Conservation (phyloP, 306 rosid species). For the Medicago truncatula region DNA sequence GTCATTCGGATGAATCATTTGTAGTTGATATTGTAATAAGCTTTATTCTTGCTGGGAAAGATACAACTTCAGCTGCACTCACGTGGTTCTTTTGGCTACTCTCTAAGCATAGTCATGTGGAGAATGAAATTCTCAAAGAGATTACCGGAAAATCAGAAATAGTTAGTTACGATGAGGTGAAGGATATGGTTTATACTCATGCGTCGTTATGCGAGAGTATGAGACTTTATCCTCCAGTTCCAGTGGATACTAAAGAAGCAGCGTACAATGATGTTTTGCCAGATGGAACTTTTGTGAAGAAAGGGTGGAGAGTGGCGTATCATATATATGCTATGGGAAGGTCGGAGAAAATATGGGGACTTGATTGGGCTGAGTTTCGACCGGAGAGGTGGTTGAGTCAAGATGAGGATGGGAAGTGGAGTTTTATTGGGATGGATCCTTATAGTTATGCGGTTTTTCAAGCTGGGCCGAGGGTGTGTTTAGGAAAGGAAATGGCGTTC, state of each 20-base stretch:
- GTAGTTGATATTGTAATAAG: slow-evolving; percentile 62
- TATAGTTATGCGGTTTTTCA: slow-evolving; percentile 70
- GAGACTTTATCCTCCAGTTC: background rate
- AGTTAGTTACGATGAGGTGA: slow-evolving; percentile 19
- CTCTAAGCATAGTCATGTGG: slow-evolving; percentile 46
- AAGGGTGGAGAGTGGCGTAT: slow-evolving; percentile 60
- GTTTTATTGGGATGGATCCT: slow-evolving; percentile 56
- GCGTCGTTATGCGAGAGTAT: background rate
- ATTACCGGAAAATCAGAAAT: slow-evolving; percentile 24
- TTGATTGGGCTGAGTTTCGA: slow-evolving; percentile 60
- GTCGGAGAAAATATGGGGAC: slow-evolving; percentile 60
- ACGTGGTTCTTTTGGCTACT: slow-evolving; percentile 79
- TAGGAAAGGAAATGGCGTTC: slow-evolving; percentile 86
- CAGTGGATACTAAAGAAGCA: background rate
- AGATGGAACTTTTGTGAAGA: slow-evolving; percentile 64
- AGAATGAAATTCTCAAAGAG: slow-evolving; percentile 48
- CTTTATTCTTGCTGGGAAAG: slow-evolving; percentile 65
- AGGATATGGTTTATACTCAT: background rate
- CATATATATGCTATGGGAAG: slow-evolving; percentile 69
- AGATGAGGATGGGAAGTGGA: slow-evolving; percentile 51
- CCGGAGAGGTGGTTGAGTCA: slow-evolving; percentile 73
- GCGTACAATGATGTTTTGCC: slow-evolving; percentile 60
- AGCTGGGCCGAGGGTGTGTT: slow-evolving; percentile 77
- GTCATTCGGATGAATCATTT: slow-evolving; percentile 59
- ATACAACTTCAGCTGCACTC: slow-evolving; percentile 61